Conservation (phyloP, 148 eudicot species). For the Gaultheria prostrata region DNA sequence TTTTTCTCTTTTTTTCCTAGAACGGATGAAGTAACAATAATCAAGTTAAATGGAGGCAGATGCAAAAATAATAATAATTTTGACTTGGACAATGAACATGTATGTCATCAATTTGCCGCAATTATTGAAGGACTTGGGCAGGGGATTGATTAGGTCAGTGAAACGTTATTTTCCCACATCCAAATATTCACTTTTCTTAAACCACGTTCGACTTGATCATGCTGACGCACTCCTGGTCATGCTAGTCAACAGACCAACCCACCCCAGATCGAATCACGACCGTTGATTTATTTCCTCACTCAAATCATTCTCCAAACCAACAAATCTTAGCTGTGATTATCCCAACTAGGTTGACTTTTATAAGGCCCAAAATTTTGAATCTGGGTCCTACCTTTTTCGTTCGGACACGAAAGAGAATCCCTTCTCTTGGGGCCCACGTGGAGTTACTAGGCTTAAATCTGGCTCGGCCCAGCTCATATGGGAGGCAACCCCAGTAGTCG, state of each 20-base stretch:
- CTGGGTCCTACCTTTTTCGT: background rate
- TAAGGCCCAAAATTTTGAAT: background rate
- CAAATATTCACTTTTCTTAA: background rate
- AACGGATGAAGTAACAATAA: too few species aligned
- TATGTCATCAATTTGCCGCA: too few species aligned
- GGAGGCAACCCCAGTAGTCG: background rate
- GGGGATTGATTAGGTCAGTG: too few species aligned
- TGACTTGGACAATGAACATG: too few species aligned
- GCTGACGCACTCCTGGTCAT: background rate
- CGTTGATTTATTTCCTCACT: background rate
- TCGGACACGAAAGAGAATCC: too few species aligned
- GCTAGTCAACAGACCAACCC: background rate
- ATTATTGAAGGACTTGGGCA: too few species aligned
- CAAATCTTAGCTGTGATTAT: conserved; percentile 6
- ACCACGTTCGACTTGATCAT: background rate
- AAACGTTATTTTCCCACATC: too few species aligned
- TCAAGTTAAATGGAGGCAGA: too few species aligned
- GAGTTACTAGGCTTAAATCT: background rate
- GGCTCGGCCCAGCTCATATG: background rate
- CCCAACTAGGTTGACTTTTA: background rate
- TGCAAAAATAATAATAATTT: too few species aligned
- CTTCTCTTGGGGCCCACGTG: too few species aligned
- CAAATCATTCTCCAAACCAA: background rate
- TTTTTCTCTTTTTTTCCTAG: too few species aligned
- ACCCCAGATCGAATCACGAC: conserved; percentile 3